phyloP scores from a whole-genome alignment of 371 early-diverging fungal genomes.

The Phascolomyces articulosus region DNA sequence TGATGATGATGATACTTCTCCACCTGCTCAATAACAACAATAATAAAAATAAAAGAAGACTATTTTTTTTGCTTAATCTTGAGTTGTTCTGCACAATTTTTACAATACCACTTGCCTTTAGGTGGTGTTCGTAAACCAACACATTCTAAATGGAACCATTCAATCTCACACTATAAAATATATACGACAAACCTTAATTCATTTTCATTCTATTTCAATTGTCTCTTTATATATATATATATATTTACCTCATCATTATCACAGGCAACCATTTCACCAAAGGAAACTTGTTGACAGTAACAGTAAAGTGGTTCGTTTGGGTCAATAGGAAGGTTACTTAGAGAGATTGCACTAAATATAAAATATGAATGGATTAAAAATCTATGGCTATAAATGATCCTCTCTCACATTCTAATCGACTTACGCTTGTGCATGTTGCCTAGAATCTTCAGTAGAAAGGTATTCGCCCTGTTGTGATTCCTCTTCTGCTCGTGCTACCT shows the following conservation, averaged over 20 bases:
- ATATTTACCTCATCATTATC: slow-evolving; percentile 86
- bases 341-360: slow-evolving; percentile 33
- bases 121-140: slow-evolving; percentile 83
- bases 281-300: slow-evolving; percentile 92
- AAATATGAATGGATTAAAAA: not conserved
- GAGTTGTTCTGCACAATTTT: slow-evolving; percentile 61
- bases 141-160: slow-evolving; percentile 97
- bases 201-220: not conserved
- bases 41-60: too few species aligned
- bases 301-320: slow-evolving; percentile 97
- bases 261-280: slow-evolving; percentile 97
- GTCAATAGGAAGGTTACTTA: slow-evolving; percentile 84
- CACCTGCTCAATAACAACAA: not conserved
- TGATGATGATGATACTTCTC: slow-evolving; percentile 9
- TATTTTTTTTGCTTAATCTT: slow-evolving; percentile 55
- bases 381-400: not conserved
- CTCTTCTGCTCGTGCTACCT: slow-evolving; percentile 10
- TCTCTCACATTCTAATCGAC: not conserved
- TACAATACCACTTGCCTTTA: slow-evolving; percentile 93
- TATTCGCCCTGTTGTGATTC: slow-evolving; percentile 20
- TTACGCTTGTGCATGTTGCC: slow-evolving; percentile 46
- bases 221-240: not conserved
- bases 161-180: slow-evolving; percentile 74
- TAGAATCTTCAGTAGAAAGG: slow-evolving; percentile 34
- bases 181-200: not conserved